phyloP scores from a whole-genome alignment of 2,329 filamentous ascomycete species.

The Gremmenia infestans region DNA sequence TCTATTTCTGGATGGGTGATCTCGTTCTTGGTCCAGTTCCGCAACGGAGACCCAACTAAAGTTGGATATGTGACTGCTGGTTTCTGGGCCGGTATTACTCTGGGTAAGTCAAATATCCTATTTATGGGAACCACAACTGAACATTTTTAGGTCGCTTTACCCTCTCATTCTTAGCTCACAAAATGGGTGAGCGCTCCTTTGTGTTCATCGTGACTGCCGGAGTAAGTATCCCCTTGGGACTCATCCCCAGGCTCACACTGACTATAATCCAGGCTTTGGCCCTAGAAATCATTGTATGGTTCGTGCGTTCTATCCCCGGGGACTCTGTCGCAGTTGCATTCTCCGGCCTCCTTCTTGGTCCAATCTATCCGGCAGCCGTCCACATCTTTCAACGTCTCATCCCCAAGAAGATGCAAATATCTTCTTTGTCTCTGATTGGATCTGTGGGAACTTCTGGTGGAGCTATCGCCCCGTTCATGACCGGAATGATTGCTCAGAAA shows the following conservation, averaged over 20 bases:
- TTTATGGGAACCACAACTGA: not conserved
- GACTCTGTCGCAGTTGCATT: slow-evolving; percentile 61
- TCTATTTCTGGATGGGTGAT: slow-evolving; percentile 81
- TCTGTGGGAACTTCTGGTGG: slow-evolving; percentile 65
- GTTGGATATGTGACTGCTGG: slow-evolving; percentile 75
- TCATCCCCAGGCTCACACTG: not conserved
- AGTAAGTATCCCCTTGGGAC: not conserved
- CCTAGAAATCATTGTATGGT: slow-evolving; percentile 71
- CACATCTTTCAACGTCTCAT: slow-evolving; percentile 58
- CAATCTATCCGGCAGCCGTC: slow-evolving; percentile 68
- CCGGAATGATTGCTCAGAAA: slow-evolving; percentile 39
- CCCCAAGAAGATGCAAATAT: slow-evolving; percentile 52
- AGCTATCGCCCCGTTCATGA: slow-evolving; percentile 53
- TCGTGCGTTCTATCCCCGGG: slow-evolving; percentile 65
- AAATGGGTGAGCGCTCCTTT: slow-evolving; percentile 64
- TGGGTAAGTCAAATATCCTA: slow-evolving; percentile 50
- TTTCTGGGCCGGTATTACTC: slow-evolving; percentile 67
- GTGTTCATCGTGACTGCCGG: slow-evolving; percentile 58
- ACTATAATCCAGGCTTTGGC: slow-evolving; percentile 38
- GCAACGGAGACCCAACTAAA: slow-evolving; percentile 61
- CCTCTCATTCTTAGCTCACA: slow-evolving; percentile 61
- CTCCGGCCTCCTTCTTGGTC: slow-evolving; percentile 69
- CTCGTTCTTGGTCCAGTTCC: slow-evolving; percentile 70
- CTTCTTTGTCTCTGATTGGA: slow-evolving; percentile 59
- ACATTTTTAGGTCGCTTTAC: slow-evolving; percentile 55